phyloP scores from a whole-genome alignment of 2,329 filamentous ascomycete genomes.

The Claviceps quebecensis region DNA sequence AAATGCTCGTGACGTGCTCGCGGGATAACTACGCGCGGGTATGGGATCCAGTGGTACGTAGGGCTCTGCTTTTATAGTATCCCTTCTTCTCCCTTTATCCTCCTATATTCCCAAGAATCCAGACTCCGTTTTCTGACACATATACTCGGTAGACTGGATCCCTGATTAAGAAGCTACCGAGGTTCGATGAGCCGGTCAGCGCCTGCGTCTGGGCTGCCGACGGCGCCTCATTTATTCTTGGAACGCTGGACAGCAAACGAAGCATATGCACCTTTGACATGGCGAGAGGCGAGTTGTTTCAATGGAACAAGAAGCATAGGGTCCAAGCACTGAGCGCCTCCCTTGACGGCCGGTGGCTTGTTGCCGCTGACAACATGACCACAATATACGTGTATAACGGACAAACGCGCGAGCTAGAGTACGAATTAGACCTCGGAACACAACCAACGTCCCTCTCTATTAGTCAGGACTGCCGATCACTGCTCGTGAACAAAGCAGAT shows the following conservation, averaged over 20 bases:
- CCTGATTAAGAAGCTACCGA: slow-evolving; percentile 47
- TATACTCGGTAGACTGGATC: slow-evolving; percentile 40
- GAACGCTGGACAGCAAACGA: slow-evolving; percentile 53
- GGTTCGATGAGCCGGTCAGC: slow-evolving; percentile 73
- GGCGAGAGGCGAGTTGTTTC: slow-evolving; percentile 44
- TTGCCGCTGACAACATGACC: slow-evolving; percentile 58
- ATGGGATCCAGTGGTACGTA: slow-evolving; percentile 56
- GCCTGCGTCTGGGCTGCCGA: slow-evolving; percentile 82
- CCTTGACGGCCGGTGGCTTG: slow-evolving; percentile 62
- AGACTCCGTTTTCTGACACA: background rate
- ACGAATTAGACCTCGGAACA: slow-evolving; percentile 50
- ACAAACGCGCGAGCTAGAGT: slow-evolving; percentile 57
- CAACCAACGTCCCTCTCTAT: slow-evolving; percentile 69
- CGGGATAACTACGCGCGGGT: slow-evolving; percentile 59
- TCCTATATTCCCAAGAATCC: no score
- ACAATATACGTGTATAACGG: slow-evolving; percentile 75
- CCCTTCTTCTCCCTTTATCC: no score
- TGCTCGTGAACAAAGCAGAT: slow-evolving; percentile 71
- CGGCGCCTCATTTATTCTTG: slow-evolving; percentile 63
- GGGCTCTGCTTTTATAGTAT: background rate
- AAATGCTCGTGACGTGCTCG: slow-evolving; percentile 71
- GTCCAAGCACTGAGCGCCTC: slow-evolving; percentile 80
- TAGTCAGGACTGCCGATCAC: slow-evolving; percentile 62
- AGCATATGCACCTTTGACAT: slow-evolving; percentile 61
- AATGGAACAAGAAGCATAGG: slow-evolving; percentile 57